These are phyloP conservation scores for Globisporangium nodosum DNA, from an alignment of 352 stramenopile genomes.

Conservation along the genomic window DNA sequence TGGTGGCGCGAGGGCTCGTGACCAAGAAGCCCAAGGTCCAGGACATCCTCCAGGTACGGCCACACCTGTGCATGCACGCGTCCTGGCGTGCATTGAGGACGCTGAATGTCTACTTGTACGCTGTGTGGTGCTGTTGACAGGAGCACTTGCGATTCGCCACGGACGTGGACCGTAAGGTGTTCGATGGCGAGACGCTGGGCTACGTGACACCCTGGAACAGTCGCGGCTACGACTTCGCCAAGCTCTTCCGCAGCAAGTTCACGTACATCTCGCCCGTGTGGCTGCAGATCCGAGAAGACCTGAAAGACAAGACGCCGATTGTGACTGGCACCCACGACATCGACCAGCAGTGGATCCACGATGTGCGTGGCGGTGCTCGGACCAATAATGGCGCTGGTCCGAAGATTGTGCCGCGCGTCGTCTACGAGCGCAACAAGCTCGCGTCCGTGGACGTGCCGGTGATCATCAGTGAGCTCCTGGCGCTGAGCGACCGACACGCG, in stretches of 20 bases:
- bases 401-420: conserved; percentile 63
- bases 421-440: conserved; percentile 74
- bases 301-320: conserved; percentile 29
- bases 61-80: neutral
- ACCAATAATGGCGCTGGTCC: conserved; percentile 17
- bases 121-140: conserved; percentile 3
- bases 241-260: conserved; percentile 66
- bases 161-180: conserved; percentile 16
- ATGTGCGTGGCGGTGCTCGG: conserved; percentile 29
- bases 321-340: conserved; percentile 74
- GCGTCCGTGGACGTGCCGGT: conserved; percentile 38
- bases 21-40: conserved; percentile 37
- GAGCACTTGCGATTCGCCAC: conserved; percentile 30
- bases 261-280: conserved; percentile 77
- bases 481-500: conserved; percentile 25
- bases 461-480: conserved; percentile 51
- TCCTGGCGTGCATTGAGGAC: neutral
- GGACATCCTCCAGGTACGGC: conserved; percentile 29
- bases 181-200: conserved; percentile 51
- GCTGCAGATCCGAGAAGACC: conserved; percentile 68
- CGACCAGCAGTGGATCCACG: conserved; percentile 46
- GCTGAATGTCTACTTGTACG: neutral
- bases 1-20: conserved; percentile 44
- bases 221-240: conserved; percentile 68
- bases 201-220: conserved; percentile 84